Evolutionary conservation across 2,329 filamentous ascomycete species (phyloP), one percentile per base, ranked within the genome.

Genomic region (Epicoccum sorghinum): DNA sequence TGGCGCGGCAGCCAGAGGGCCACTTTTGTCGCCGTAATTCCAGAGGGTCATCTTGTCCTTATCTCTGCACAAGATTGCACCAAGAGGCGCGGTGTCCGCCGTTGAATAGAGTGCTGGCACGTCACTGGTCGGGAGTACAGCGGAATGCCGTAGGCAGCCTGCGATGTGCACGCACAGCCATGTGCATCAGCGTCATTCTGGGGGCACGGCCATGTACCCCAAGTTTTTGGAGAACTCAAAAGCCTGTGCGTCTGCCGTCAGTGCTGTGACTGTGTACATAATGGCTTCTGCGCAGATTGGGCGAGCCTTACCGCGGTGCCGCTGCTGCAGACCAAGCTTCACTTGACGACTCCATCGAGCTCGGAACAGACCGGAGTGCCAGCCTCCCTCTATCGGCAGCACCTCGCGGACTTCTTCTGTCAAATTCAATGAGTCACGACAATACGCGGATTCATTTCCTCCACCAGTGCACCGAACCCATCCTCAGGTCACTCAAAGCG

Each of bases 21-120:
- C 60, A 50, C 55, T 64, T 67, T 60, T 52, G 49, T 62, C 64
- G 65, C 58, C 60, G 70, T 73, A 74, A 74, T 73, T 72, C 54
- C 47, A 47, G 57, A 59, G 58, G 47, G 69, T 74, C 71, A 73
- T 72, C 55, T 59, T 40, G 45, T 43, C 55, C 69, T 73, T 74
- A 73, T 74, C 71, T 55, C 51, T 46, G 44, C 51, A 55, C 59
- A 53, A 47, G 41, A 41, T 44, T 46, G 48, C 50, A 27, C 67
- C 61, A 58, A 56, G 53, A 8, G 55, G 66, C 62, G 62, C 33
- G 61, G 62, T 40, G 35, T 46, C 47, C 65, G 55, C 63, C 40
- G 55, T 51, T 41, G 46, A 51, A 24, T 39, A 36, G 25, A 23
- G 38, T 47, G 63, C 57, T 32, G 35, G 24, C 33, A 37, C 47